Evolutionary conservation across 148 eudicot genomes (phyloP).

Genomic region (Vaccinium macrocarpon): DNA sequence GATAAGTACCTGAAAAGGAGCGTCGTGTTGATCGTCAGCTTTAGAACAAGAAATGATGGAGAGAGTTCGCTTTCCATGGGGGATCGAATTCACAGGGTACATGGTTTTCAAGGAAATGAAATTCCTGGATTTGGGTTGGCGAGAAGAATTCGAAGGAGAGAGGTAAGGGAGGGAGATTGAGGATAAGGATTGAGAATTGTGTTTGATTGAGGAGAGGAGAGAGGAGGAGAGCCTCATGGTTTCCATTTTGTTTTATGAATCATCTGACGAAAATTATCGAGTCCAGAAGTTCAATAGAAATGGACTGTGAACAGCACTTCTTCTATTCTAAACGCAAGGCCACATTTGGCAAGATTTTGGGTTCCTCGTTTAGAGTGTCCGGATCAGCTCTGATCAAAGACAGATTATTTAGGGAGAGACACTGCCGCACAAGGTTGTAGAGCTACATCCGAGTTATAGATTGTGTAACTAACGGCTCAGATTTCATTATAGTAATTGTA

Average conservation of each 20-base stretch:
- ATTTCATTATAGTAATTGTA: no score
- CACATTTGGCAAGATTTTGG: no score
- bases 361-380: no score
- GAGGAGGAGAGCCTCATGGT: slow-evolving; percentile 6
- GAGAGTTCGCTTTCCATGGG: slow-evolving; percentile 20
- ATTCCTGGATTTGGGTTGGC: slow-evolving; percentile 11
- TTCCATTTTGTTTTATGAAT: neutral
- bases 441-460: no score
- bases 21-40: slow-evolving; percentile 13
- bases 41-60: slow-evolving; percentile 24
- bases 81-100: slow-evolving; percentile 7
- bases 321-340: no score
- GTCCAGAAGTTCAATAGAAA: neutral
- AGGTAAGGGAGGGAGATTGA: neutral
- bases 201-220: neutral
- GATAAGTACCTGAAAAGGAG: slow-evolving; percentile 18
- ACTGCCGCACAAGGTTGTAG: no score
- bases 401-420: no score
- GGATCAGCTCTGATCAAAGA: no score
- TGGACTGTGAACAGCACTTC: no score
- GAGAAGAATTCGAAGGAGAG: neutral
- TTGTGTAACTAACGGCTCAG: no score
- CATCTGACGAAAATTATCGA: neutral
- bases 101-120: slow-evolving; percentile 16
- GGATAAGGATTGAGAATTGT: neutral